phyloP scores from a whole-genome alignment of 148 eudicot species.

The Vaccinium myrtillus region DNA sequence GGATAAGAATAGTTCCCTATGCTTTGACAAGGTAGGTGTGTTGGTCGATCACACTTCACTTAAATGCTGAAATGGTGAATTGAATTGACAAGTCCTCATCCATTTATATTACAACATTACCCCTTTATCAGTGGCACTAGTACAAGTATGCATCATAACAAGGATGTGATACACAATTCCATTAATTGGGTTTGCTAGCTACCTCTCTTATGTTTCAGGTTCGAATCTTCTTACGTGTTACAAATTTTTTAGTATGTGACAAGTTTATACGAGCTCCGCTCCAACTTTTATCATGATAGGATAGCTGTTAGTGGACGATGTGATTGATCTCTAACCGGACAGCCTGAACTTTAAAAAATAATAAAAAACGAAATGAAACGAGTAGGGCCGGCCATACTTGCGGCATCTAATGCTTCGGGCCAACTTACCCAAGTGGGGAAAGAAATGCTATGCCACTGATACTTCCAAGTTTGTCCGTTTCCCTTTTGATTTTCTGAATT shows the following conservation, averaged over 20 bases:
- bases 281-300: not conserved
- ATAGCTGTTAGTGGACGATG: not conserved
- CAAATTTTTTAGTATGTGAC: not conserved
- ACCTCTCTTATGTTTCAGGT: not conserved
- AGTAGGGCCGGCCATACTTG: not conserved
- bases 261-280: not conserved
- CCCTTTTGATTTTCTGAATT: too few relatives aligned
- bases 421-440: not conserved
- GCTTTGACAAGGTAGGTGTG: not conserved
- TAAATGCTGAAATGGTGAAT: not conserved
- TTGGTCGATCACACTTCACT: not conserved
- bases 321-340: not conserved
- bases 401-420: slow-evolving; percentile 1
- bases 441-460: too few relatives aligned
- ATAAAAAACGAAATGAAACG: not conserved
- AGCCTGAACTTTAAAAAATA: not conserved
- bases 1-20: not conserved
- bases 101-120: not conserved
- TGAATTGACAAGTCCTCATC: not conserved
- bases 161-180: not conserved
- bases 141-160: not conserved
- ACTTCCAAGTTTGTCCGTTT: too few relatives aligned
- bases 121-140: not conserved
- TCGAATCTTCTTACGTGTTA: not conserved
- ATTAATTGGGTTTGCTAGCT: not conserved